phyloP scores from a whole-genome alignment of 2,329 filamentous ascomycete species.

The Helotiales sp. region DNA sequence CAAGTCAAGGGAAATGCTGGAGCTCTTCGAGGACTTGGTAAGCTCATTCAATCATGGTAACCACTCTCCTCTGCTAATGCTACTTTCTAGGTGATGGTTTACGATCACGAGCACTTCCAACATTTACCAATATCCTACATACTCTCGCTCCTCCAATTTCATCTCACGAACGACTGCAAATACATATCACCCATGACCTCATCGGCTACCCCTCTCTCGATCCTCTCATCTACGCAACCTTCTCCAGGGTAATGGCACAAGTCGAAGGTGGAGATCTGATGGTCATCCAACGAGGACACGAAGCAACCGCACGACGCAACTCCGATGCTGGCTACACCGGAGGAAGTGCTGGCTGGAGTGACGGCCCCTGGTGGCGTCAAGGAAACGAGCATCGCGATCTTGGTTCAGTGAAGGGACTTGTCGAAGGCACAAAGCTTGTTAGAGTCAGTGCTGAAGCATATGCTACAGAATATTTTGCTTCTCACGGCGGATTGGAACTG shows the following conservation, averaged over 20 bases:
- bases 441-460: conserved; percentile 88
- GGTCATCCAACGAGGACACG: conserved; percentile 90
- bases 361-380: conserved; percentile 95
- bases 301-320: conserved; percentile 69
- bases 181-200: conserved; percentile 96
- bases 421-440: conserved; percentile 88
- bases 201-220: conserved; percentile 93
- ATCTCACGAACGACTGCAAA: conserved; percentile 93
- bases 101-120: conserved; percentile 82
- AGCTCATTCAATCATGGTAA: conserved; percentile 25
- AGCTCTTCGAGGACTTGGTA: conserved; percentile 74
- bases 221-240: conserved; percentile 86
- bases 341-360: conserved; percentile 72
- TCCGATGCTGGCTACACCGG: conserved; percentile 60
- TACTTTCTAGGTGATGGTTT: conserved; percentile 81
- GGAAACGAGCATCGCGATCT: conserved; percentile 70
- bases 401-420: conserved; percentile 74
- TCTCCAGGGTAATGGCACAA: conserved; percentile 96
- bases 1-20: conserved; percentile 90
- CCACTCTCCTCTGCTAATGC: conserved; percentile 11
- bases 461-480: conserved; percentile 78
- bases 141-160: conserved; percentile 95
- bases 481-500: conserved; percentile 75
- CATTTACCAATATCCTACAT: conserved; percentile 91
- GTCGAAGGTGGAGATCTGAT: conserved; percentile 95